A percentile compares a stretch with the other conserved stretches of the same genome.
Evolutionary conservation across 495 filamentous ascomycete species (phyloP).

Genomic region (Aspergillus panamensis): DNA sequence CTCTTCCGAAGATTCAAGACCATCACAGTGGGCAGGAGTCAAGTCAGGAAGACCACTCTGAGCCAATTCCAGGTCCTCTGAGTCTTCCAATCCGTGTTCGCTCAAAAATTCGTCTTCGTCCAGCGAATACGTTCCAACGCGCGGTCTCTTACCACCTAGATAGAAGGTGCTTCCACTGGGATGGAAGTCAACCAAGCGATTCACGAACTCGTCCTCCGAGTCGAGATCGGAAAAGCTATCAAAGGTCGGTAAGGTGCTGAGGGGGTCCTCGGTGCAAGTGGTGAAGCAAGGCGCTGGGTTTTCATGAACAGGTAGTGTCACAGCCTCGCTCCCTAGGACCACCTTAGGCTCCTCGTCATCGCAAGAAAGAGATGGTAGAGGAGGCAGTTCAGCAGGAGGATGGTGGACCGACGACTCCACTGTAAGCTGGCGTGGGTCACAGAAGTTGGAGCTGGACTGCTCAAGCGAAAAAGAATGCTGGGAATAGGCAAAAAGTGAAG

Average conservation of each 20-base stretch:
- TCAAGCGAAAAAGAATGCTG: conserved; percentile 49
- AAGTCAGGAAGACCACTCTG: conserved; percentile 45
- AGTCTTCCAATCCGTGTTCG: conserved; percentile 73
- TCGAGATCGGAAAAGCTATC: conserved; percentile 89
- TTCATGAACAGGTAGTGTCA: conserved; percentile 51
- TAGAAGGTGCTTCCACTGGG: conserved; percentile 56
- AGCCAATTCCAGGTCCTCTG: conserved; percentile 62
- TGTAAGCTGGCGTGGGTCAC: conserved; percentile 88
- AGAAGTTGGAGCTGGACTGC: conserved; percentile 60
- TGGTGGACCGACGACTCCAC: conserved; percentile 60
- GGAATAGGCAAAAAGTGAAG: conserved; percentile 59
- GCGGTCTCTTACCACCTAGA: conserved; percentile 74
- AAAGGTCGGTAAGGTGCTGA: conserved; percentile 68
- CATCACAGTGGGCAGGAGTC: conserved; percentile 24
- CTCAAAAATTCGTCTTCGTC: conserved; percentile 73
- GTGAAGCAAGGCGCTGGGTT: conserved; percentile 47
- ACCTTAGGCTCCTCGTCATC: conserved; percentile 76
- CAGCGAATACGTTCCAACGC: conserved; percentile 60
- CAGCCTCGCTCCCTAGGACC: conserved; percentile 62
- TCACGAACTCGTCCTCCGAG: conserved; percentile 85
- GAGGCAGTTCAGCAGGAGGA: conserved; percentile 61
- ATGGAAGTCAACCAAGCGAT: conserved; percentile 69
- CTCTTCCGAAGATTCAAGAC: conserved; percentile 36
- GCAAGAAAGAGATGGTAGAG: conserved; percentile 63
- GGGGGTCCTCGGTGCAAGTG: conserved; percentile 47